Percentiles rank a stretch among this genome's conserved stretches.
These are phyloP conservation scores for Alternaria sp. DNA, from an alignment of 2,329 filamentous ascomycete genomes.

Conservation along the genomic window DNA sequence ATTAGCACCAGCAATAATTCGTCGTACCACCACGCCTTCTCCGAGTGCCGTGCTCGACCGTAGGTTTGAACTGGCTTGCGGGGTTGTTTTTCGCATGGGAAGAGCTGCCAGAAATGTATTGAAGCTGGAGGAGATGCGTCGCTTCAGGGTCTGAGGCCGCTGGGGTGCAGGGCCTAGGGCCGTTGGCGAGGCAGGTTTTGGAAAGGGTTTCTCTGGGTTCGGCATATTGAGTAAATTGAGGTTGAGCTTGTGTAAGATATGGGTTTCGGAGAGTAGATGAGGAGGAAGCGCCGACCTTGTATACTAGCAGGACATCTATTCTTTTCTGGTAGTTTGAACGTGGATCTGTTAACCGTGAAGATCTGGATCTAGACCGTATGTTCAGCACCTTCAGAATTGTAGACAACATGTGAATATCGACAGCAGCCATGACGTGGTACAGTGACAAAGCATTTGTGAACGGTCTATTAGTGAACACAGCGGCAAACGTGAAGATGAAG, in stretches of 20 bases:
- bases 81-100: slow-evolving; percentile 13
- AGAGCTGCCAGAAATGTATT: slow-evolving; percentile 16
- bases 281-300: background rate
- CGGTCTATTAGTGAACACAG: slow-evolving; percentile 14
- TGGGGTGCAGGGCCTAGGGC: slow-evolving; percentile 11
- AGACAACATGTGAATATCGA: slow-evolving; percentile 13
- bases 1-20: too few relatives aligned
- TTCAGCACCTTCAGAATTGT: slow-evolving; percentile 1
- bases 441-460: slow-evolving; percentile 15
- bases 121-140: slow-evolving; percentile 29
- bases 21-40: background rate
- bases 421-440: slow-evolving; percentile 21
- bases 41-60: slow-evolving; percentile 14
- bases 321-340: background rate
- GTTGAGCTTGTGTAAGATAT: background rate
- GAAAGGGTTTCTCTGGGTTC: background rate
- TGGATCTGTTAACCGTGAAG: background rate
- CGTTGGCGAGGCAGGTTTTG: background rate
- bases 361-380: background rate
- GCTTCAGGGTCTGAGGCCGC: slow-evolving; percentile 24
- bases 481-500: slow-evolving; percentile 9
- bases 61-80: slow-evolving; percentile 1
- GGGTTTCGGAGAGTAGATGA: background rate
- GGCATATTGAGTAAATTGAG: slow-evolving; percentile 7
- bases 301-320: background rate